Evolutionary conservation across 805 yeast species (phyloP).

Genomic region (Blastobotrys terrestris): DNA sequence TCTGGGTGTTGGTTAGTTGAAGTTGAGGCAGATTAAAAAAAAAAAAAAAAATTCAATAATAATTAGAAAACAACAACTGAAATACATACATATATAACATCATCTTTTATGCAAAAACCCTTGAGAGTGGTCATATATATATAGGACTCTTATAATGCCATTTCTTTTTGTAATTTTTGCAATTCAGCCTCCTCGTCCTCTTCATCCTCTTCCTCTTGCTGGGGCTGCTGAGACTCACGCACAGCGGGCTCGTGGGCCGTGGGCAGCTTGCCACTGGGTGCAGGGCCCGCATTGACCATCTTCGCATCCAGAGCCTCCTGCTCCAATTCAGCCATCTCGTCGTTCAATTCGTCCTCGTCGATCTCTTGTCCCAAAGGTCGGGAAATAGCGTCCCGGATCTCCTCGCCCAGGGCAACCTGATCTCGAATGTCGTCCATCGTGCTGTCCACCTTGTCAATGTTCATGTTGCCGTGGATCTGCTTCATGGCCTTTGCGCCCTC

Average conservation of each 20-base stretch:
- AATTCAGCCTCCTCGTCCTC: slow-evolving; percentile 40
- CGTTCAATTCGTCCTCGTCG: slow-evolving; percentile 87
- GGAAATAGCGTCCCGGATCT: slow-evolving; percentile 91
- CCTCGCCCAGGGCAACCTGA: slow-evolving; percentile 91
- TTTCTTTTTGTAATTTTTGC: slow-evolving; percentile 38
- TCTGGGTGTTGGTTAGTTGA: slow-evolving; percentile 28
- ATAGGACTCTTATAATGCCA: slow-evolving; percentile 31
- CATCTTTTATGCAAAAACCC: background rate
- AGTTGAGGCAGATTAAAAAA: background rate
- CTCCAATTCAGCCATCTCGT: slow-evolving; percentile 82
- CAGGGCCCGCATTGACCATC: slow-evolving; percentile 42
- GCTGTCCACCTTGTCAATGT: slow-evolving; percentile 92
- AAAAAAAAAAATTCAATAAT: slow-evolving; percentile 1
- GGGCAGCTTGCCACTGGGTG: slow-evolving; percentile 32
- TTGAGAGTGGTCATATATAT: background rate
- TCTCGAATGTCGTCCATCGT: slow-evolving; percentile 98
- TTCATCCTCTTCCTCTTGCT: slow-evolving; percentile 22
- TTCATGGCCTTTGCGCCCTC: slow-evolving; percentile 97
- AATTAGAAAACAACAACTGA: background rate
- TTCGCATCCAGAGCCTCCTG: slow-evolving; percentile 68
- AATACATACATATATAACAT: background rate
- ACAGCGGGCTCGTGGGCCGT: slow-evolving; percentile 15
- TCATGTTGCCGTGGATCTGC: slow-evolving; percentile 88
- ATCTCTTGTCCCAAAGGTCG: slow-evolving; percentile 80
- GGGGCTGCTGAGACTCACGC: slow-evolving; percentile 17